Evolutionary conservation across 169 alveolate species (phyloP).

Genomic region (Eimeria acervulina): DNA sequence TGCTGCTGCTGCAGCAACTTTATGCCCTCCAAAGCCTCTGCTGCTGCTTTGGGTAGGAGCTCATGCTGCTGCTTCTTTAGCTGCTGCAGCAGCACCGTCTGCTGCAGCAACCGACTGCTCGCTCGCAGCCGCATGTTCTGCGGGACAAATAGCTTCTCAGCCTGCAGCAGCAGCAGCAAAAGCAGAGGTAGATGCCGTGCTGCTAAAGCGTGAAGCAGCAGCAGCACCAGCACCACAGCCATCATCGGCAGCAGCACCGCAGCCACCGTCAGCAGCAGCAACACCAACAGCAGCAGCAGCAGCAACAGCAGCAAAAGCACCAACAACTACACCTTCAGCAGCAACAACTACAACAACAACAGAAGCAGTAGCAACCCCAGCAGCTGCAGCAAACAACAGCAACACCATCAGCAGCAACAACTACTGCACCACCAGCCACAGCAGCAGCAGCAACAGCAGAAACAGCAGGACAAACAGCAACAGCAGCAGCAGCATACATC

Average conservation of each 20-base stretch:
- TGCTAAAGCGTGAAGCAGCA: no score
- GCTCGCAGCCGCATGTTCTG: constrained; percentile 80
- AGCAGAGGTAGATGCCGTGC: no score
- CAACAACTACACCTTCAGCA: neutral
- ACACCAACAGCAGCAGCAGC: no score
- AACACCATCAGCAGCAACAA: no score
- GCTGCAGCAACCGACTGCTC: constrained; percentile 78
- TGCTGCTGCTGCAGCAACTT: constrained; percentile 61
- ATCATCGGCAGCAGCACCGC: no score
- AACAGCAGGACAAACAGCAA: neutral
- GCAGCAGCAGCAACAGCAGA: constrained; percentile 1
- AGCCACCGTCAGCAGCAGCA: no score
- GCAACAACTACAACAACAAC: constrained; percentile 3
- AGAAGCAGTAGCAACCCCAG: constrained; percentile 20
- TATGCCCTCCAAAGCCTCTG: constrained; percentile 30
- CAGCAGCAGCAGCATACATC: constrained; percentile 59
- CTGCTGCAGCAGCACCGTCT: constrained; percentile 60
- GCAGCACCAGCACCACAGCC: no score
- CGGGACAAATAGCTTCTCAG: constrained; percentile 68
- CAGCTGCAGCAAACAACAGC: neutral
- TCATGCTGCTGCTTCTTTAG: constrained; percentile 57
- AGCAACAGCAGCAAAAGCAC: no score
- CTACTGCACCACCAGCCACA: no score
- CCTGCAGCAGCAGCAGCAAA: constrained; percentile 61
- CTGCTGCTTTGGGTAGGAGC: constrained; percentile 55